Evolutionary conservation across 202 grass and related monocot genomes (phyloP).

Genomic region (Panicum virgatum): DNA sequence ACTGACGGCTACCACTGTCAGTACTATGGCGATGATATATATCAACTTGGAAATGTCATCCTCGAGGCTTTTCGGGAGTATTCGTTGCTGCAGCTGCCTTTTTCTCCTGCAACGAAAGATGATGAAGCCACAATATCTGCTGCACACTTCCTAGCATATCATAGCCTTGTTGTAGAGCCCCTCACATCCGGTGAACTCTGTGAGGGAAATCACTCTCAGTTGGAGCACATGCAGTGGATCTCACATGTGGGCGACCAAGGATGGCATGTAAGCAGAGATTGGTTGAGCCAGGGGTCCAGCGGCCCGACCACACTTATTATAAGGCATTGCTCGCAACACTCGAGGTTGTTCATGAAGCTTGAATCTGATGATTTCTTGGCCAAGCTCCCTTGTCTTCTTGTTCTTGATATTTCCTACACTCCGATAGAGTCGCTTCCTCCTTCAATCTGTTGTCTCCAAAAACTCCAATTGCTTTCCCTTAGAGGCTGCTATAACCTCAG

Average conservation of each 20-base stretch:
- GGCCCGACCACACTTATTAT: background rate
- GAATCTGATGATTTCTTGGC: too few relatives aligned
- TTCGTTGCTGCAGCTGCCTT: constrained; percentile 17
- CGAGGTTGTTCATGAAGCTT: too few relatives aligned
- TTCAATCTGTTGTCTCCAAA: background rate
- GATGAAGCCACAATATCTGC: background rate
- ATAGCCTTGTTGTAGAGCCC: background rate
- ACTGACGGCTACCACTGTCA: background rate
- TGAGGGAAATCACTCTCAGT: background rate
- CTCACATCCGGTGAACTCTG: background rate
- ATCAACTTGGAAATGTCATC: constrained; percentile 10
- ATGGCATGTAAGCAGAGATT: background rate
- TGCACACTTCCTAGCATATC: background rate
- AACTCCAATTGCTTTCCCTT: constrained; percentile 18
- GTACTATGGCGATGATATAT: background rate
- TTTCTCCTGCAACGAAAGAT: background rate
- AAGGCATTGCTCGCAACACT: too few relatives aligned
- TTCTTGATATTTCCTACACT: too few relatives aligned
- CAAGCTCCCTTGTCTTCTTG: too few relatives aligned
- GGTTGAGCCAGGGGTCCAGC: background rate
- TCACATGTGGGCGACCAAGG: background rate
- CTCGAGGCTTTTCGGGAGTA: background rate
- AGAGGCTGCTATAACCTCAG: background rate
- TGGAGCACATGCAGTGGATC: constrained; percentile 17
- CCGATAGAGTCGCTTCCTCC: too few relatives aligned